Evolutionary conservation across 208 protist genomes (phyloP).

Genomic region (Trypanosoma melophagium): DNA sequence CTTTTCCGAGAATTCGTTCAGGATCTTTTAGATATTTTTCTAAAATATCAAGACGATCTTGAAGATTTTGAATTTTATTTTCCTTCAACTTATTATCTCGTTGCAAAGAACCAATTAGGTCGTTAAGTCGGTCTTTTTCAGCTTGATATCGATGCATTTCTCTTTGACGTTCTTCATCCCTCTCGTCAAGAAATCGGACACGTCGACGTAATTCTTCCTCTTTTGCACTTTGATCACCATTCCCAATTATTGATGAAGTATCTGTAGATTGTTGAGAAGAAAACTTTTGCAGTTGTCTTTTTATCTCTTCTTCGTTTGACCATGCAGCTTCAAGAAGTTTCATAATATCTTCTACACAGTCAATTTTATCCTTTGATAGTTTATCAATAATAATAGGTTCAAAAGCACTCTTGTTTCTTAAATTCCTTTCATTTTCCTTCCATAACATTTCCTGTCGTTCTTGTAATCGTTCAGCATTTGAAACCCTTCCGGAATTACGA

Average conservation of each 20-base stretch:
- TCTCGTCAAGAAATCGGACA: constrained; percentile 34
- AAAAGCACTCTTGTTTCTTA: background rate
- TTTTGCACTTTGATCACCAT: constrained; percentile 40
- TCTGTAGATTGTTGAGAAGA: constrained; percentile 22
- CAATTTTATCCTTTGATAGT: constrained; percentile 68
- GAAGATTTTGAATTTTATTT: constrained; percentile 32
- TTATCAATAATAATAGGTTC: constrained; percentile 23
- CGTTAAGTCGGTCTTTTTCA: constrained; percentile 20
- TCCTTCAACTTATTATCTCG: constrained; percentile 30
- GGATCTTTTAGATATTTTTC: constrained; percentile 7
- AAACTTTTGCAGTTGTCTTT: constrained; percentile 33
- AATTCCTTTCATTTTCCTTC: constrained; percentile 20
- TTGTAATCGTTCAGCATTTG: constrained; percentile 7
- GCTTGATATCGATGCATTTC: constrained; percentile 18
- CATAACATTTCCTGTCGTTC: constrained; percentile 15
- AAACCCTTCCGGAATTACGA: constrained; percentile 9
- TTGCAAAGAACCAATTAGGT: constrained; percentile 11
- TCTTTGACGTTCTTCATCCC: constrained; percentile 40
- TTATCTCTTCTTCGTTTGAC: constrained; percentile 53
- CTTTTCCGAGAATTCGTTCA: constrained; percentile 20
- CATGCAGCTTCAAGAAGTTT: constrained; percentile 65
- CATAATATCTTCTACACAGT: constrained; percentile 79
- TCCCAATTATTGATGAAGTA: constrained; percentile 29
- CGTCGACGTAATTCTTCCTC: constrained; percentile 54
- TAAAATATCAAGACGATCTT: constrained; percentile 14